These are phyloP conservation scores for Tulasnella sp. DNA, from an alignment of 768 basidiomycete species.

Conservation along the genomic window DNA sequence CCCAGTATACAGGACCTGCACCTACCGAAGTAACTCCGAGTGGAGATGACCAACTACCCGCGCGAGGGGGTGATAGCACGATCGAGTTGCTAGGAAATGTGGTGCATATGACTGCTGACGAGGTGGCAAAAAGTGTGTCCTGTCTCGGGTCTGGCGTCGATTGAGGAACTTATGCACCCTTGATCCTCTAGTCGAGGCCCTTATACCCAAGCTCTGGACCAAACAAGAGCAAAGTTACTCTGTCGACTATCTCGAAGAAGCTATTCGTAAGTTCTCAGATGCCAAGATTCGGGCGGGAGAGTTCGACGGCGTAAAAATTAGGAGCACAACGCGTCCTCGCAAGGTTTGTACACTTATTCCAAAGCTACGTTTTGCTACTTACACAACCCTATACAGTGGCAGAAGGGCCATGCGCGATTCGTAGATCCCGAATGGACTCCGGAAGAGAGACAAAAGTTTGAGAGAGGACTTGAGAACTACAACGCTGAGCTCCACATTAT, in stretches of 20 bases:
- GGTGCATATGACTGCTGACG: conserved; percentile 58
- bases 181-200: conserved; percentile 56
- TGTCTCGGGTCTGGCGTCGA: neutral
- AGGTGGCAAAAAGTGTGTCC: conserved; percentile 50
- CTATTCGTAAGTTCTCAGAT: conserved; percentile 65
- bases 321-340: conserved; percentile 51
- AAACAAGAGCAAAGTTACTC: conserved; percentile 45
- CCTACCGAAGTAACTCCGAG: conserved; percentile 22
- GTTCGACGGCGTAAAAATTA: conserved; percentile 64
- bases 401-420: conserved; percentile 59
- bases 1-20: conserved; percentile 40
- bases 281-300: conserved; percentile 51
- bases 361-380: conserved; percentile 1
- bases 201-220: conserved; percentile 52
- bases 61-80: conserved; percentile 67
- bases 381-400: conserved; percentile 54
- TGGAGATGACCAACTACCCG: conserved; percentile 42
- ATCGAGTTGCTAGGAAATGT: conserved; percentile 67
- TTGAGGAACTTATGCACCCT: neutral
- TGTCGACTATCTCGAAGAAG: conserved; percentile 83
- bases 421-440: conserved; percentile 67
- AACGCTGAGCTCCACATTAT: conserved; percentile 79
- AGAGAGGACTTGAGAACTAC: conserved; percentile 66
- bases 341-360: conserved; percentile 49
- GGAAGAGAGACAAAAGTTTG: conserved; percentile 69